phyloP scores from a whole-genome alignment of 2,329 filamentous ascomycete species.

The Nannizzia gypsea region DNA sequence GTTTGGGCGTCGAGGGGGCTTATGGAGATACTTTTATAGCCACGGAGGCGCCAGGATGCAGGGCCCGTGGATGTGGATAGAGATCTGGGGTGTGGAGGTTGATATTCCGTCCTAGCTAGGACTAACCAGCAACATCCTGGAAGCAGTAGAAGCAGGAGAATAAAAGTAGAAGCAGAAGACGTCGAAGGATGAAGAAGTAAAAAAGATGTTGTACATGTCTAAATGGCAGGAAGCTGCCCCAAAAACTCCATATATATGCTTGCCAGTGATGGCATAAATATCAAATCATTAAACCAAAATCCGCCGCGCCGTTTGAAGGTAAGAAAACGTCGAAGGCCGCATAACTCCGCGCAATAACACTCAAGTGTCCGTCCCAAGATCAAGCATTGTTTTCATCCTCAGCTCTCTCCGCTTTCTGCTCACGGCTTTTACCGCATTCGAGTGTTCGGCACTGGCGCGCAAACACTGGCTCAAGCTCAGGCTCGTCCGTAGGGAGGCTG shows the following conservation, averaged over 20 bases:
- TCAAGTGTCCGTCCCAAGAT: not conserved
- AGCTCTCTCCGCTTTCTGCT: not conserved
- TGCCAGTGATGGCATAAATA: not conserved
- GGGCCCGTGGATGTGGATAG: not conserved
- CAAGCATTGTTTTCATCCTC: not conserved
- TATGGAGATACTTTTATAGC: not conserved
- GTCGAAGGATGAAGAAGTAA: not conserved
- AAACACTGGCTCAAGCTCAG: not conserved
- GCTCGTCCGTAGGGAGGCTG: not conserved
- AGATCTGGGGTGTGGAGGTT: not conserved
- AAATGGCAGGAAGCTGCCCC: not conserved
- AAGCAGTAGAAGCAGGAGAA: not conserved
- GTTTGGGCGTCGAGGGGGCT: not conserved
- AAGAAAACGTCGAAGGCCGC: not conserved
- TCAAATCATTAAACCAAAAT: not conserved
- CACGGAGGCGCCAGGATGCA: not conserved
- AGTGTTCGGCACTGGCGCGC: constrained; percentile 1
- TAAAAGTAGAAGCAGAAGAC: not conserved
- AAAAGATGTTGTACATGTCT: not conserved
- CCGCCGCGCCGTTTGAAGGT: not conserved
- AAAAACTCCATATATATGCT: constrained; percentile 4
- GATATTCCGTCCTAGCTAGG: not conserved
- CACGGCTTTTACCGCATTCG: not conserved
- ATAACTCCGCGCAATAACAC: not conserved
- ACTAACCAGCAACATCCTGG: not conserved